Evolutionary conservation across 495 filamentous ascomycete genomes (phyloP), one percentile per base, ranked within the genome.

Genomic region (Penicillium maclennaniae): DNA sequence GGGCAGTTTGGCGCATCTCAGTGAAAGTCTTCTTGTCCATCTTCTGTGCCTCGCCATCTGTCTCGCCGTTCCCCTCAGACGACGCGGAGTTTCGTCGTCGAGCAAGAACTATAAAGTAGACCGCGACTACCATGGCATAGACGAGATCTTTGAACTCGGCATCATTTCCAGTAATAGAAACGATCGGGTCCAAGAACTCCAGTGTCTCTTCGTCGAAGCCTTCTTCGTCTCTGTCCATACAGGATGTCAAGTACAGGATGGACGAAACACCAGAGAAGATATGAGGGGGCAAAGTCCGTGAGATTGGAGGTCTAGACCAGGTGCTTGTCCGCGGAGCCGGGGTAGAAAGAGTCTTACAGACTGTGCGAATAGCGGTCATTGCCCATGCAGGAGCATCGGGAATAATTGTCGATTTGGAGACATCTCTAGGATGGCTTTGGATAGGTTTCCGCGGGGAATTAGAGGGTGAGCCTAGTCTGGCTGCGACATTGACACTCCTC

Each of bases 51-150:
- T 72, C 67, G 9, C 52, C 43, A 40, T 53, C 57, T 15, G 38
- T n/a, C n/a, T 60, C 58, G 41, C 50, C 61, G 26, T 40, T 44
- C 14, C 60, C 50, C 14, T 62, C 50, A 19, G 51, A 55, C 2
- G 60, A 56, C n/a, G 49, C 48, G 0, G 69, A 60, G 34, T 63
- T 71, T 7, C 74, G 69, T 21, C 74, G 66, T 10, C 74, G 69
- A 3, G 72, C 69, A n/a, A 76, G 65, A 4, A 75, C 76, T 47
- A 87, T 82, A 55, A 90, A 84, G 55, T 83, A 87, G 1, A 93
- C 65, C 0, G 85, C 85, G 0, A 87, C 84, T n/a, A 89, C 68
- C 31, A 77, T 58, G 0, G 72, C 68, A 21, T 68, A 65, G 2
- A 77, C 57, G 10, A 72, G 53, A 38, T 77, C 74, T 47, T 73